Percentiles rank a stretch among this genome's conserved stretches.
phyloP scores from a whole-genome alignment of 768 basidiomycete species.

The Galerina marginata region DNA sequence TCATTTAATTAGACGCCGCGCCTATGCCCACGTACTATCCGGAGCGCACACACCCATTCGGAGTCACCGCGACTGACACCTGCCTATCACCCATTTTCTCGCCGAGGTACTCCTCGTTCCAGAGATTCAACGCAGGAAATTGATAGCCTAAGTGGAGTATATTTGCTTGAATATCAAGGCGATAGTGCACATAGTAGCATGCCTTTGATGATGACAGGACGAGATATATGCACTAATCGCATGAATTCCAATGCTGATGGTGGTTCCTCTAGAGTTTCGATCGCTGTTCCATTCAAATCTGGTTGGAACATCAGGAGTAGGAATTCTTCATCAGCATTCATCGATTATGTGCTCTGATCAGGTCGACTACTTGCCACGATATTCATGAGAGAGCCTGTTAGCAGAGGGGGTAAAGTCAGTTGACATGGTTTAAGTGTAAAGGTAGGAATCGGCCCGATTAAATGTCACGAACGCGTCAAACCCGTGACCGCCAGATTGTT shows the following conservation, averaged over 20 bases:
- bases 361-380: constrained; percentile 40
- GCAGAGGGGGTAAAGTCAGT: constrained; percentile 13
- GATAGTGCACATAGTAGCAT: not conserved
- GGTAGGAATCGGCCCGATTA: not conserved
- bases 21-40: not conserved
- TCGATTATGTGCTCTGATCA: not conserved
- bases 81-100: constrained; percentile 54
- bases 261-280: constrained; percentile 54
- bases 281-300: constrained; percentile 66
- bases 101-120: constrained; percentile 70
- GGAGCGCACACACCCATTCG: constrained; percentile 67
- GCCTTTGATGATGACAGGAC: constrained; percentile 81
- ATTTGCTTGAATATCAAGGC: not conserved
- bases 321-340: not conserved
- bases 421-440: constrained; percentile 3
- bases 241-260: constrained; percentile 76
- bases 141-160: constrained; percentile 46
- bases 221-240: constrained; percentile 65
- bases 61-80: constrained; percentile 82
- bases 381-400: constrained; percentile 41
- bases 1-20: constrained; percentile 10
- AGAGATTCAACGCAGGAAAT: constrained; percentile 54
- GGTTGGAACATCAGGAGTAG: not conserved
- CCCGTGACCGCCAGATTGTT: constrained; percentile 2
- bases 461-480: constrained; percentile 6